These are phyloP conservation scores for Microglena sp. DNA, from an alignment of 139 green algal genomes.

Conservation along the genomic window DNA sequence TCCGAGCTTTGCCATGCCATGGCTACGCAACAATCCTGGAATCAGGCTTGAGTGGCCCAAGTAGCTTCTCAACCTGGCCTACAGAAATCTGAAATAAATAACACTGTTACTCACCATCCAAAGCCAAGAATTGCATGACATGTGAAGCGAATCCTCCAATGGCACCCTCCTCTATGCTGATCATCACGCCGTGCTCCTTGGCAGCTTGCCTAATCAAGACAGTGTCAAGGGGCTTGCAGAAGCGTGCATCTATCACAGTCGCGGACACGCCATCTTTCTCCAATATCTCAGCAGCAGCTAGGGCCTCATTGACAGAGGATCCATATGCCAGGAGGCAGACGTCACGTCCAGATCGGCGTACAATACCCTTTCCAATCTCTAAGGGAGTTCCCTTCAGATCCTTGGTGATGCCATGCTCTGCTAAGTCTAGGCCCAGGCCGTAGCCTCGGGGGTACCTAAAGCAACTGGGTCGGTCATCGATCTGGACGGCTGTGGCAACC, in stretches of 20 bases:
- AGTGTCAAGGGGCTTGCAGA: constrained; percentile 97
- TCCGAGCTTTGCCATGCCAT: too few relatives aligned
- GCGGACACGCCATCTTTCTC: constrained; percentile 64
- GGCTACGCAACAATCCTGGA: too few relatives aligned
- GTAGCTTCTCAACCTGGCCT: too few relatives aligned
- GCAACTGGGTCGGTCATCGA: constrained; percentile 88
- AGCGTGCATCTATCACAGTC: constrained; percentile 91
- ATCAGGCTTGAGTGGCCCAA: too few relatives aligned
- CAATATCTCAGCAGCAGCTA: constrained; percentile 82
- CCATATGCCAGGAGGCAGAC: constrained; percentile 89
- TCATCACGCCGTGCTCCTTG: constrained; percentile 80
- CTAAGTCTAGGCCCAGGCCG: constrained; percentile 86
- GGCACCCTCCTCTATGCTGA: constrained; percentile 93
- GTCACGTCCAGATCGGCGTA: constrained; percentile 79
- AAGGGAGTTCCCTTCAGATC: constrained; percentile 70
- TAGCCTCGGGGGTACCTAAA: constrained; percentile 93
- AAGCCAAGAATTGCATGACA: constrained; percentile 77
- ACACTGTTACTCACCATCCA: constrained; percentile 54
- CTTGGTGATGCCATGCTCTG: constrained; percentile 50
- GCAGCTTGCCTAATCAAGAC: constrained; percentile 45
- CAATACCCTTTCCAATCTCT: constrained; percentile 77
- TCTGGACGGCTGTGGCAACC: constrained; percentile 82
- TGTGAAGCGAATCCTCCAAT: constrained; percentile 95
- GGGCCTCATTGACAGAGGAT: constrained; percentile 67
- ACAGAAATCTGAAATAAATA: too few relatives aligned